Conservation (phyloP, 306 rosid genomes). For the Quercus mongolica region DNA sequence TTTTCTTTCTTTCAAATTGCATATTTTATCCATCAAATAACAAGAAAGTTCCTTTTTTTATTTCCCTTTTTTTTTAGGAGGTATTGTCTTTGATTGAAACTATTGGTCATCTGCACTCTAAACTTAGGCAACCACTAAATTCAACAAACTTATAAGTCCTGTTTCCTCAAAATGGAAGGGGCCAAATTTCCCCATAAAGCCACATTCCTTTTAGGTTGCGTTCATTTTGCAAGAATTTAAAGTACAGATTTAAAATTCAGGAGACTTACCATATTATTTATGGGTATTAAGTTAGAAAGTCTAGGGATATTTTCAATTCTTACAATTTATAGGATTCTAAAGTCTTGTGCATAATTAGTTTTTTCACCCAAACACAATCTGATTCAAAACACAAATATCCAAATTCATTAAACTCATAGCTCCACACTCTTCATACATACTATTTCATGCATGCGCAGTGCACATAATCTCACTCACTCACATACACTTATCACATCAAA, state of each 20-base stretch:
- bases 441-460: constrained; percentile 1
- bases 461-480: neutral
- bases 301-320: too few relatives aligned
- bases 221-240: too few relatives aligned
- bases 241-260: too few relatives aligned
- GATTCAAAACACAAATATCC: neutral
- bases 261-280: too few relatives aligned
- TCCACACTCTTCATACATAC: neutral
- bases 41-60: neutral
- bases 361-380: neutral
- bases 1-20: neutral
- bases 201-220: neutral
- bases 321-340: too few relatives aligned
- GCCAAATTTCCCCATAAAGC: neutral
- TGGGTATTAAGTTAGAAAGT: too few relatives aligned
- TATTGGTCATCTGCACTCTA: neutral
- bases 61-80: neutral
- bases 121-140: neutral
- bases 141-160: neutral
- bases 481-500: neutral
- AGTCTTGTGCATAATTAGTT: too few relatives aligned
- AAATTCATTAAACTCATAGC: neutral
- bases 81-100: neutral
- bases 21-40: neutral
- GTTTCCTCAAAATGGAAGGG: neutral